A percentile compares a stretch with the other conserved stretches of the same genome.
Conservation (phyloP, 805 yeast genomes). For the Dipodascus geniculatus region DNA sequence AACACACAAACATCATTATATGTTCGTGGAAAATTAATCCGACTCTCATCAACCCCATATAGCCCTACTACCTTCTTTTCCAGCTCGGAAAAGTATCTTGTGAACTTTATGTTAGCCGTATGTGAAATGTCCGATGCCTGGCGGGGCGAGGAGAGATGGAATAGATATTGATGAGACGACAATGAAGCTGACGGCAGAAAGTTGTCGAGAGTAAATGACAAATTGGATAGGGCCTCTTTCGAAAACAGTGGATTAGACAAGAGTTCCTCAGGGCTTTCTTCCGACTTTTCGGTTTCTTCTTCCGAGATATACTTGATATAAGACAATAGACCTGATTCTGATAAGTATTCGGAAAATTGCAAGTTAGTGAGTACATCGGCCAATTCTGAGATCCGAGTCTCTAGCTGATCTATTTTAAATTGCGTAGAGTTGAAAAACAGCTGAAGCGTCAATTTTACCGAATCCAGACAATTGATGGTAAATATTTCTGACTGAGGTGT, state of each 20-base stretch:
- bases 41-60: constrained; percentile 14
- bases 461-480: constrained; percentile 27
- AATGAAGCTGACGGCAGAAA: constrained; percentile 26
- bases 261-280: neutral
- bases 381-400: constrained; percentile 18
- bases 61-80: constrained; percentile 17
- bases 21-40: constrained; percentile 20
- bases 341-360: constrained; percentile 16
- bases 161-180: constrained; percentile 21
- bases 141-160: constrained; percentile 24
- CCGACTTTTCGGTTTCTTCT: no score
- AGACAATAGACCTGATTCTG: constrained; percentile 15
- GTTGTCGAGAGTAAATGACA: constrained; percentile 20
- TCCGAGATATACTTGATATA: neutral
- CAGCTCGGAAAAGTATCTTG: constrained; percentile 22
- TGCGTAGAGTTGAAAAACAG: constrained; percentile 20
- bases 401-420: constrained; percentile 22
- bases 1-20: constrained; percentile 20
- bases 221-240: constrained; percentile 8
- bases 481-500: constrained; percentile 24
- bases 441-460: constrained; percentile 20
- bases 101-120: constrained; percentile 22
- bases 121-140: constrained; percentile 21
- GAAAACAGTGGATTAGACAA: neutral
- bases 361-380: constrained; percentile 18